Conservation (phyloP, 2,329 filamentous ascomycete species). For the Microcera coccophila region DNA sequence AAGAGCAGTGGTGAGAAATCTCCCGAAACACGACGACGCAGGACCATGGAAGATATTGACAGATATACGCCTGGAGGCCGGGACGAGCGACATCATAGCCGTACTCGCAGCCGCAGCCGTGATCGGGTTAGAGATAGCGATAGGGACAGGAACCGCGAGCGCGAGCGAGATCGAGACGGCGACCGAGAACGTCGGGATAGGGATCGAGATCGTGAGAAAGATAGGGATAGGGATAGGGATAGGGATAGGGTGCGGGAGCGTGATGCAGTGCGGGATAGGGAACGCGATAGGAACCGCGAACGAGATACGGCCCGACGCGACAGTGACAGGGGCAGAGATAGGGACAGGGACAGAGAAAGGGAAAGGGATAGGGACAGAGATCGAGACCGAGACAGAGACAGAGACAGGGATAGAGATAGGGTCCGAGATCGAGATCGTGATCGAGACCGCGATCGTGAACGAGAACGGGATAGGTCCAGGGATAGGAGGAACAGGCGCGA, state of each 20-base stretch:
- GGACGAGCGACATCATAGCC: constrained; percentile 36
- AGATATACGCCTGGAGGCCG: constrained; percentile 46
- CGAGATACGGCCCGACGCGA: constrained; percentile 31
- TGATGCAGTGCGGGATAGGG: constrained; percentile 31
- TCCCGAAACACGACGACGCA: constrained; percentile 35
- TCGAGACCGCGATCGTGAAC: constrained; percentile 30
- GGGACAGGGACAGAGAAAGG: constrained; percentile 34
- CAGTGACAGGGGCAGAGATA: constrained; percentile 39
- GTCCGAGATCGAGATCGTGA: constrained; percentile 39
- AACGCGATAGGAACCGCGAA: constrained; percentile 32
- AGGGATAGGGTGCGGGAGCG: constrained; percentile 37
- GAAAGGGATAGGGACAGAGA: constrained; percentile 31
- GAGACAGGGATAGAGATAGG: constrained; percentile 32
- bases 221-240: constrained; percentile 26
- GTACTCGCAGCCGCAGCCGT: constrained; percentile 35
- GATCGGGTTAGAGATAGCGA: constrained; percentile 26
- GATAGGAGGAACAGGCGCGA: constrained; percentile 4
- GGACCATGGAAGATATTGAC: constrained; percentile 35
- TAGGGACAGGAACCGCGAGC: constrained; percentile 27
- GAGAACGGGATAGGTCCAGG: constrained; percentile 19
- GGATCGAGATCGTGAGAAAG: constrained; percentile 25
- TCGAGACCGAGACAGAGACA: constrained; percentile 25
- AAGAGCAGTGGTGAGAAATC: constrained; percentile 44
- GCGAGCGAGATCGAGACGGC: constrained; percentile 34
- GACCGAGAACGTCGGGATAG: constrained; percentile 28